Percentiles rank a stretch among this genome's conserved stretches.
Evolutionary conservation across 2,329 filamentous ascomycete genomes (phyloP).

Genomic region (Monilinia fructicola): DNA sequence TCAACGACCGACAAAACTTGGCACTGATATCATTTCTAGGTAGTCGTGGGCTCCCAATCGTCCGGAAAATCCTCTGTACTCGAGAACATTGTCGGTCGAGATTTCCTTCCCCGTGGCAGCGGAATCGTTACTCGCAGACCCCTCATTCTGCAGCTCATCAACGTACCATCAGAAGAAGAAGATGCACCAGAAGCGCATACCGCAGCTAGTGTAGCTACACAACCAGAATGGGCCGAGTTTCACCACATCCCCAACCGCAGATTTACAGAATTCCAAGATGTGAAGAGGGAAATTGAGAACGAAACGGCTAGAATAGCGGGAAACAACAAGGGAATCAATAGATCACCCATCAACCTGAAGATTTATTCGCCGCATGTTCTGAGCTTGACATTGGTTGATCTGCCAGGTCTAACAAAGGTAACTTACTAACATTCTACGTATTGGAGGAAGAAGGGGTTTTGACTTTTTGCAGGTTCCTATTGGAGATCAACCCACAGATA

Average conservation of each 20-base stretch:
- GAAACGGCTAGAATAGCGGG: conserved; percentile 94
- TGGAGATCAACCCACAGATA: conserved; percentile 94
- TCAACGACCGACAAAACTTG: conserved; percentile 27
- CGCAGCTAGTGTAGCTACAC: conserved; percentile 67
- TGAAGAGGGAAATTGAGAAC: conserved; percentile 95
- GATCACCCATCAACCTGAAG: conserved; percentile 96
- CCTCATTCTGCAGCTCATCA: conserved; percentile 96
- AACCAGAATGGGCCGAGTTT: conserved; percentile 87
- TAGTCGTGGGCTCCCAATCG: conserved; percentile 97
- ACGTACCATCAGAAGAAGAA: conserved; percentile 69
- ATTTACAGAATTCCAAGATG: conserved; percentile 88
- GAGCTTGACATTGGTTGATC: conserved; percentile 91
- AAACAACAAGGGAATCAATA: conserved; percentile 97
- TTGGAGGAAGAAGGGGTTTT: conserved; percentile 23
- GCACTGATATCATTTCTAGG: conserved; percentile 52
- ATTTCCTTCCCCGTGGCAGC: conserved; percentile 93
- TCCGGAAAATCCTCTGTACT: conserved; percentile 98
- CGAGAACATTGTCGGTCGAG: conserved; percentile 96
- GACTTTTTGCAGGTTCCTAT: conserved; percentile 71
- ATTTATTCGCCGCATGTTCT: conserved; percentile 97
- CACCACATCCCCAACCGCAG: conserved; percentile 87
- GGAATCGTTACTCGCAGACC: conserved; percentile 95
- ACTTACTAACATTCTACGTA: conserved; percentile 26
- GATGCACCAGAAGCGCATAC: conserved; percentile 73
- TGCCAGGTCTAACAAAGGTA: conserved; percentile 94